Evolutionary conservation across 495 filamentous ascomycete species (phyloP), one percentile per base, ranked within the genome.

Genomic region (Xylaria palmicola): DNA sequence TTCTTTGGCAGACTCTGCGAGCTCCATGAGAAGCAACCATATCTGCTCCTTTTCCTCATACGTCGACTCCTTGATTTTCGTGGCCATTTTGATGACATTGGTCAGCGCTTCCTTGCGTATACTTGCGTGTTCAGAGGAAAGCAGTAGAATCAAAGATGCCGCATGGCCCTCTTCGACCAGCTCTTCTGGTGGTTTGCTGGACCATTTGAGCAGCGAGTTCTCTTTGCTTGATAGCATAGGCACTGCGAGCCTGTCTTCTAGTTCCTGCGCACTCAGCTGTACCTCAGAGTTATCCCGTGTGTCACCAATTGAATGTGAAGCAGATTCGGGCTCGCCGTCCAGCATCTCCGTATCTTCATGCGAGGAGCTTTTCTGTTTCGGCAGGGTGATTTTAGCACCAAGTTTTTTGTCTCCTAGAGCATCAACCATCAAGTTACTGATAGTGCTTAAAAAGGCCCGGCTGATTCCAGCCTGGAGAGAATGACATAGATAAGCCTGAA

Each of bases 21-120:
- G 67, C 68, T 96, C 91, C 63, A 86, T 90, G 6, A 91, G 77
- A 2, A 97, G 80, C 6, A 93, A 77, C 74, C 86, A 88, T 1
- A 90, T 75, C 48, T 91, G 87, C 24, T 88, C 83, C 73, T 87
- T 89, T 69, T 96, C 91, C 19, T 83, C 80, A 53, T 93, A 89
- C 39, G 83, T 82, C 0, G 89, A 91, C 60, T 82, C 79, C 72
- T 90, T 83, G 15, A 93, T 73, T 63, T 85, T 87, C 13, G 74
- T 72, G 62, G 86, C 85, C 63, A 90, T 83, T 60, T 87, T 86
- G 19, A 82, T 73, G 30, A 91, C 75, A 52, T 83, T 87, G 29
- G 77, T 76, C 22, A 90, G 79, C n/a, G 91, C 90, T 73, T 96
- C 89, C 58, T 83, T 82, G 26, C 92, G 82, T 51, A 94, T 87